These are phyloP conservation scores for Eutrema yunnanense DNA, from an alignment of 345 rosid genomes.

Conservation along the genomic window DNA sequence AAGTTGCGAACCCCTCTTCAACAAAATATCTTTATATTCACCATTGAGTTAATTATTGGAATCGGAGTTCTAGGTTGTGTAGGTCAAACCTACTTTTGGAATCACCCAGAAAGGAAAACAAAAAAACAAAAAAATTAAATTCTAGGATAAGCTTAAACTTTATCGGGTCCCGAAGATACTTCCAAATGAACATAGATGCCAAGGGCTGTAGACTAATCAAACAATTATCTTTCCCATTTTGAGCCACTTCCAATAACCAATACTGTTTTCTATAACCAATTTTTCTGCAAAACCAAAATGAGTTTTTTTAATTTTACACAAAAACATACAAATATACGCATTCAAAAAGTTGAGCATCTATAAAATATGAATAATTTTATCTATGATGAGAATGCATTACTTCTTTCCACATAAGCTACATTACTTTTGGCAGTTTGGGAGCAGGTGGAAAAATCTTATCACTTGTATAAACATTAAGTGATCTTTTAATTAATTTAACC, in stretches of 20 bases:
- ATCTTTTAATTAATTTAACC: neutral
- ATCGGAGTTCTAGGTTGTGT: neutral
- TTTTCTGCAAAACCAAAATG: neutral
- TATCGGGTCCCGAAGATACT: neutral
- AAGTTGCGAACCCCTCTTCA: too few relatives aligned
- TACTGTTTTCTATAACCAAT: too few relatives aligned
- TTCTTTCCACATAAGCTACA: conserved; percentile 18
- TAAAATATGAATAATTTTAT: neutral
- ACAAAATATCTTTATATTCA: neutral
- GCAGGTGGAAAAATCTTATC: conserved; percentile 22
- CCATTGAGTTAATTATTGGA: neutral
- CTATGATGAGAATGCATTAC: neutral
- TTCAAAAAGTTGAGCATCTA: neutral
- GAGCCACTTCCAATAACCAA: neutral
- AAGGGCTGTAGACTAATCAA: neutral
- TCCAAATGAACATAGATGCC: neutral
- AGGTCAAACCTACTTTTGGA: neutral
- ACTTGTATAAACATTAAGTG: neutral
- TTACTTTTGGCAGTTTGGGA: conserved; percentile 12
- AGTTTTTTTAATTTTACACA: neutral
- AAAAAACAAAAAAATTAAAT: neutral
- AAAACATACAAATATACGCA: neutral
- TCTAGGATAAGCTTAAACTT: neutral
- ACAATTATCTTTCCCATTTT: neutral
- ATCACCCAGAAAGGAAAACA: neutral